phyloP scores from a whole-genome alignment of 2,329 filamentous ascomycete species.

The Penicillium frequentans region DNA sequence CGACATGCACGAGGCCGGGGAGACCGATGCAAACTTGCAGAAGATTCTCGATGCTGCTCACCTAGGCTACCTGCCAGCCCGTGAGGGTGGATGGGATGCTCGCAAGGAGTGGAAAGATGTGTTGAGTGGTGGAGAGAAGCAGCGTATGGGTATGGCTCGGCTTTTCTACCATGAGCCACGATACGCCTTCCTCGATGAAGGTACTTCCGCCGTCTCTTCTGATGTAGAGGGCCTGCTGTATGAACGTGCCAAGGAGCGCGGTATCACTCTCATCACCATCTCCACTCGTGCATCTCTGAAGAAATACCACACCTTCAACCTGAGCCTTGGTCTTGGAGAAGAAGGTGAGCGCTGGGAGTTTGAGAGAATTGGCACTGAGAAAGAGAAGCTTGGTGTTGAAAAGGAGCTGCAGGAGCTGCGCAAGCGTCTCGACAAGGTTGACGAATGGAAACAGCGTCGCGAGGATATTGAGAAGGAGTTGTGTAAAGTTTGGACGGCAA shows the following conservation, averaged over 20 bases:
- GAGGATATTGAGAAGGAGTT: constrained; percentile 83
- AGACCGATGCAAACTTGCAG: constrained; percentile 75
- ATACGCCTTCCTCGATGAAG: constrained; percentile 94
- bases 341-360: constrained; percentile 88
- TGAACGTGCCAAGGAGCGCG: constrained; percentile 86
- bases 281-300: constrained; percentile 92
- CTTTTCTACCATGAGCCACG: constrained; percentile 91
- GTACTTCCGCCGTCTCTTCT: constrained; percentile 87
- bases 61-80: constrained; percentile 83
- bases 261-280: constrained; percentile 94
- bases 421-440: constrained; percentile 76
- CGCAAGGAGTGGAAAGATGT: constrained; percentile 99
- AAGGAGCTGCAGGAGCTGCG: constrained; percentile 83
- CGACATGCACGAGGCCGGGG: constrained; percentile 83
- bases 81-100: constrained; percentile 95
- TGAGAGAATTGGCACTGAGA: constrained; percentile 87
- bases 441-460: constrained; percentile 75
- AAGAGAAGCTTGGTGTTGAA: constrained; percentile 90
- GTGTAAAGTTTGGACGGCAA: constrained; percentile 59
- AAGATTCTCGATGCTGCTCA: constrained; percentile 77
- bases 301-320: constrained; percentile 91
- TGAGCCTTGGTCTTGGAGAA: constrained; percentile 78
- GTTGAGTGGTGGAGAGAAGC: constrained; percentile 95
- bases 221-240: constrained; percentile 95
- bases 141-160: constrained; percentile 87